These are phyloP conservation scores for Phytophthora cactorum DNA, from an alignment of 352 stramenopile genomes.

Conservation along the genomic window DNA sequence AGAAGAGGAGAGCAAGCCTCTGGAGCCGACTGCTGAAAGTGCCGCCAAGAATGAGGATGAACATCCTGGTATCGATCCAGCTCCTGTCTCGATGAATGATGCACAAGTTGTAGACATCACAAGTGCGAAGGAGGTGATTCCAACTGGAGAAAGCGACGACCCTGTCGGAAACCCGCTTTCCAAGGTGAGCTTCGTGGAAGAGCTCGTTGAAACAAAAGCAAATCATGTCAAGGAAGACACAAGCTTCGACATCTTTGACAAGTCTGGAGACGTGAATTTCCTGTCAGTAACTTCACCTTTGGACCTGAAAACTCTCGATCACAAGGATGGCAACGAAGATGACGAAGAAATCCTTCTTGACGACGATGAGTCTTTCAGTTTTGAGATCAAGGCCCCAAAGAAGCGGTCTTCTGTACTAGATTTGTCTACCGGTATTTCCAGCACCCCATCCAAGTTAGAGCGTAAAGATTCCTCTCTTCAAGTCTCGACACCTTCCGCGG, in stretches of 20 bases:
- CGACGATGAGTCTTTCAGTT: slow-evolving; percentile 48
- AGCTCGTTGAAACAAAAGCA: neutral
- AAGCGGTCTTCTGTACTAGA: slow-evolving; percentile 14
- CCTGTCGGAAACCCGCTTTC: neutral
- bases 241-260: slow-evolving; percentile 42
- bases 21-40: neutral
- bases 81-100: slow-evolving; percentile 8
- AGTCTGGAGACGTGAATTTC: slow-evolving; percentile 41
- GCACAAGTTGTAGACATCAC: slow-evolving; percentile 3
- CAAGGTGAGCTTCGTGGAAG: neutral
- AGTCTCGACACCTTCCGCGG: slow-evolving; percentile 4
- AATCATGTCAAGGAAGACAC: slow-evolving; percentile 6
- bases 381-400: slow-evolving; percentile 56
- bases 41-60: neutral
- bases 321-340: slow-evolving; percentile 14
- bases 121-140: slow-evolving; percentile 3
- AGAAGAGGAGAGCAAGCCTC: slow-evolving; percentile 3
- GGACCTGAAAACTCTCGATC: neutral
- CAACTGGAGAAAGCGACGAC: neutral
- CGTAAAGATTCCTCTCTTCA: slow-evolving; percentile 10
- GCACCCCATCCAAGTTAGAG: neutral
- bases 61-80: neutral
- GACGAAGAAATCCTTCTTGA: slow-evolving; percentile 9
- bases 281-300: slow-evolving; percentile 15
- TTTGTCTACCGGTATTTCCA: neutral